Conservation (phyloP, 331 rosid species). For the Malus hybrid region DNA sequence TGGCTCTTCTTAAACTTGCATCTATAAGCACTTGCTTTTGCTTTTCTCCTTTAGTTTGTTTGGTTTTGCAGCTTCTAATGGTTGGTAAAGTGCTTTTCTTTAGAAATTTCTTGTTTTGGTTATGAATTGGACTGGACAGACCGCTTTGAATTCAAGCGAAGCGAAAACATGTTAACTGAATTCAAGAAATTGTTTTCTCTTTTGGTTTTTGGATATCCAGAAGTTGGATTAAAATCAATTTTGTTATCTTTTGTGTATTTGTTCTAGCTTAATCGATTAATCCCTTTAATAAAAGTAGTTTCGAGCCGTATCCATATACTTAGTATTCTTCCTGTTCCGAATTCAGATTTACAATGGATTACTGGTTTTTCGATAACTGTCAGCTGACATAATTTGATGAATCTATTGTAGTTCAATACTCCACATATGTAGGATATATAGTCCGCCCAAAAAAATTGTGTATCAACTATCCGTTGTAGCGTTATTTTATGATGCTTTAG, state of each 20-base stretch:
- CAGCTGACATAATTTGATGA: neutral
- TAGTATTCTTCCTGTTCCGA: neutral
- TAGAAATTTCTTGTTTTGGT: neutral
- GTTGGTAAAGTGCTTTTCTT: neutral
- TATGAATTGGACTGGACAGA: neutral
- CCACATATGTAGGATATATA: no score
- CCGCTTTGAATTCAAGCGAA: neutral
- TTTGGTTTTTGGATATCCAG: neutral
- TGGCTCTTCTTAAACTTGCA: neutral
- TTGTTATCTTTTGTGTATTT: neutral
- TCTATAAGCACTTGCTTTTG: neutral
- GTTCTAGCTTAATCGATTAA: neutral
- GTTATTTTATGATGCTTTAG: neutral
- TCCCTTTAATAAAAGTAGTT: neutral
- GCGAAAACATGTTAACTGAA: neutral
- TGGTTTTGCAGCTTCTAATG: neutral
- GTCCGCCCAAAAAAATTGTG: neutral
- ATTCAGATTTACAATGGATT: neutral
- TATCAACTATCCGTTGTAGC: neutral
- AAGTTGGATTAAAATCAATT: neutral
- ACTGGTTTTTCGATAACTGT: neutral
- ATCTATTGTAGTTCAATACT: neutral
- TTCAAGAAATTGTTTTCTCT: conserved; percentile 1
- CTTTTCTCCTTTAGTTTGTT: neutral
- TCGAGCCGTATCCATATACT: neutral